phyloP scores from a whole-genome alignment of 768 basidiomycete species.

The Candolleomyces aberdarensis region DNA sequence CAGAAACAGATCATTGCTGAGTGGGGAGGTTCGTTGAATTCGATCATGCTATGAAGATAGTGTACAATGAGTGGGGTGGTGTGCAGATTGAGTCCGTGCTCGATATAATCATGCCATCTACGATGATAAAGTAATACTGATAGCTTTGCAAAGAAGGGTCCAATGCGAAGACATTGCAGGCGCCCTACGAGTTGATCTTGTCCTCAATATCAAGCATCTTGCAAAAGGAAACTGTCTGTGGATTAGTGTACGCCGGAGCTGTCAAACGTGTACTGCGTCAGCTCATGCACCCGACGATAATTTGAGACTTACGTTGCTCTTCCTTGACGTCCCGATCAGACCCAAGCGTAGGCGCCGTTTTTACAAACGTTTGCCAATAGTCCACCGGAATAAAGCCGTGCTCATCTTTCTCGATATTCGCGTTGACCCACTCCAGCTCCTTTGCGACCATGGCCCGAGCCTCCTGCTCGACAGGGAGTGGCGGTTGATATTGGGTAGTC shows the following conservation, averaged over 20 bases:
- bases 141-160: too few relatives aligned
- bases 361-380: slow-evolving; percentile 63
- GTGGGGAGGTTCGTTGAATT: too few relatives aligned
- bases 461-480: slow-evolving; percentile 58
- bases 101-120: too few relatives aligned
- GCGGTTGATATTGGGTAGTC: slow-evolving; percentile 39
- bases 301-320: background rate
- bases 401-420: slow-evolving; percentile 44
- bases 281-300: background rate
- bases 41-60: too few relatives aligned
- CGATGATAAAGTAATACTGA: too few relatives aligned
- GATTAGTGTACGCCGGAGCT: slow-evolving; percentile 72
- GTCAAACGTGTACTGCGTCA: background rate
- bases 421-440: slow-evolving; percentile 66
- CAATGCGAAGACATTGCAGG: too few relatives aligned
- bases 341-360: slow-evolving; percentile 57
- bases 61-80: too few relatives aligned
- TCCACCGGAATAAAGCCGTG: slow-evolving; percentile 38
- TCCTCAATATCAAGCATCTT: slow-evolving; percentile 80
- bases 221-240: slow-evolving; percentile 87
- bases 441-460: slow-evolving; percentile 52
- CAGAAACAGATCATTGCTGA: too few relatives aligned
- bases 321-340: background rate
- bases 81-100: too few relatives aligned
- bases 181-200: slow-evolving; percentile 35